Conservation (phyloP, 2,329 filamentous ascomycete genomes). For the Colletotrichum lindemuthianum region DNA sequence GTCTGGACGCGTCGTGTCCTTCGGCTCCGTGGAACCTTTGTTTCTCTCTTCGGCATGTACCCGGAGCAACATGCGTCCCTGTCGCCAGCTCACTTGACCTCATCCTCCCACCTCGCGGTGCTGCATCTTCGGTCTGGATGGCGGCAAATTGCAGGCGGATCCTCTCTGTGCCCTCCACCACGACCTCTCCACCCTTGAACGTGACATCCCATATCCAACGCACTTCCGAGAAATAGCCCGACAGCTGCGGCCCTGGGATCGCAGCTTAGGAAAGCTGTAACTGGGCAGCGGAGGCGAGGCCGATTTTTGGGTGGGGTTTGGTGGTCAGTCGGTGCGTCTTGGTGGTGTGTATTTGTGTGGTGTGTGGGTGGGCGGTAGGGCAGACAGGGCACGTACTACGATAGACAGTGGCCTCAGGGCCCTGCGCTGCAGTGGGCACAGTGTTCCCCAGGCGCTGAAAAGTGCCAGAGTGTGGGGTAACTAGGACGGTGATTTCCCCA, state of each 20-base stretch:
- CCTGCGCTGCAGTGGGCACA: too few species aligned
- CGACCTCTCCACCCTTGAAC: background rate
- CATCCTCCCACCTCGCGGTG: background rate
- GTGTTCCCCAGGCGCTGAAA: slow-evolving; percentile 8
- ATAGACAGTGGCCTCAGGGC: too few species aligned
- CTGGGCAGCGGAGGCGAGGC: background rate
- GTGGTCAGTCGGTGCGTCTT: background rate
- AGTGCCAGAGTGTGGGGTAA: slow-evolving; percentile 31
- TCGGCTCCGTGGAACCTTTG: slow-evolving; percentile 3
- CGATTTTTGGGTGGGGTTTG: background rate
- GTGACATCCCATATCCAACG: slow-evolving; percentile 28
- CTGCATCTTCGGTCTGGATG: slow-evolving; percentile 21
- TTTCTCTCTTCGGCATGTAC: slow-evolving; percentile 21
- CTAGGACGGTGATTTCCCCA: slow-evolving; percentile 3
- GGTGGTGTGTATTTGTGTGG: background rate
- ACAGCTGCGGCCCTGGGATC: slow-evolving; percentile 14
- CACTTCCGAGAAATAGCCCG: slow-evolving; percentile 22
- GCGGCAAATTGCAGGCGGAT: slow-evolving; percentile 32
- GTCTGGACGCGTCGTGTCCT: background rate
- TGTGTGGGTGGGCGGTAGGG: slow-evolving; percentile 1
- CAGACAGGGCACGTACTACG: background rate
- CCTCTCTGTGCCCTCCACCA: slow-evolving; percentile 8
- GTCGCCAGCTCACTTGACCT: slow-evolving; percentile 17
- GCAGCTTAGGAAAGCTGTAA: background rate
- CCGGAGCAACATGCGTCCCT: slow-evolving; percentile 2